A percentile compares a stretch with the other conserved stretches of the same genome.
phyloP scores from a whole-genome alignment of 2,329 filamentous ascomycete species.

The Rhynchosporium graminicola region DNA sequence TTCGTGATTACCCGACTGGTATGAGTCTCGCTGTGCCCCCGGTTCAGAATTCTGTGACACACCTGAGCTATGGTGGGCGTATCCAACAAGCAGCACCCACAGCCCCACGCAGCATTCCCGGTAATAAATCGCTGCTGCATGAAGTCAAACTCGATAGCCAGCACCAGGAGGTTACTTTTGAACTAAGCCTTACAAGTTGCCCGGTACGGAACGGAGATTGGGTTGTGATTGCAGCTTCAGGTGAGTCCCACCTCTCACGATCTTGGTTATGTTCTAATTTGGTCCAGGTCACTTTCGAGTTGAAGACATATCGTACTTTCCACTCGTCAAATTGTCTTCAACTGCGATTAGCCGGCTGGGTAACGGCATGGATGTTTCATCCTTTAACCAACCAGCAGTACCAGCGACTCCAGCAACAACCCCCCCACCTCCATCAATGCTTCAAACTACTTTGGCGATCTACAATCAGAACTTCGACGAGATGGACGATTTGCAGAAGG shows the following conservation, averaged over 20 bases:
- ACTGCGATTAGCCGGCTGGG: conserved; percentile 17
- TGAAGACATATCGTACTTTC: conserved; percentile 33
- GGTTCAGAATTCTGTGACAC: conserved; percentile 2
- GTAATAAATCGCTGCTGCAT: not conserved
- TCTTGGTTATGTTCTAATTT: conserved; percentile 20
- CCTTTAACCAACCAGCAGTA: conserved; percentile 8
- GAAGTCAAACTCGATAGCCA: conserved; percentile 31
- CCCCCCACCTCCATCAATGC: conserved; percentile 33
- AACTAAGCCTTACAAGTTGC: conserved; percentile 8
- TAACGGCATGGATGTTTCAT: not conserved
- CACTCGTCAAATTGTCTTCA: conserved; percentile 33
- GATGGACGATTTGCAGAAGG: conserved; percentile 49
- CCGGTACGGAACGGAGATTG: conserved; percentile 37
- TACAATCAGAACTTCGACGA: conserved; percentile 62
- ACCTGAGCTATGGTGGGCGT: not conserved
- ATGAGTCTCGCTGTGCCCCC: conserved; percentile 40
- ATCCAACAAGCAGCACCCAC: not conserved
- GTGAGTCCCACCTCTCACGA: conserved; percentile 18
- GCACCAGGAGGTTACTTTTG: conserved; percentile 33
- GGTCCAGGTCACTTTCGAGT: conserved; percentile 33
- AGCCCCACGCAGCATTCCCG: not conserved
- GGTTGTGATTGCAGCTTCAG: conserved; percentile 29
- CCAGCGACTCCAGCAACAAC: conserved; percentile 35
- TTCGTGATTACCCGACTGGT: conserved; percentile 40
- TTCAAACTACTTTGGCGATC: conserved; percentile 34